phyloP scores from a whole-genome alignment of 2,329 filamentous ascomycete genomes.

The Cladophialophora bantiana region DNA sequence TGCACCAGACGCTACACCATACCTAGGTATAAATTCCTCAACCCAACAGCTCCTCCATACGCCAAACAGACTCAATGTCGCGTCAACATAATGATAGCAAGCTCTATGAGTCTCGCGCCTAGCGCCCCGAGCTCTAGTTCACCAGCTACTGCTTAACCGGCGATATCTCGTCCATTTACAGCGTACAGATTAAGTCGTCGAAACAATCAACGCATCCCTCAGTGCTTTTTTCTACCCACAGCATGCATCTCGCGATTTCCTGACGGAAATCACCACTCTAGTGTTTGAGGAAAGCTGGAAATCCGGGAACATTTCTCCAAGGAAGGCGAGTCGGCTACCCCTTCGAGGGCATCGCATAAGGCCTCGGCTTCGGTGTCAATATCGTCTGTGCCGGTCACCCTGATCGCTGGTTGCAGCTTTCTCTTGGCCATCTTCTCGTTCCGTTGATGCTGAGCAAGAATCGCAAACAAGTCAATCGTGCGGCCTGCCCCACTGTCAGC shows the following conservation, averaged over 20 bases:
- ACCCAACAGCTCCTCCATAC: neutral
- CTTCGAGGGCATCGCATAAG: constrained; percentile 33
- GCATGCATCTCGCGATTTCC: neutral
- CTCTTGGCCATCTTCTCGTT: constrained; percentile 33
- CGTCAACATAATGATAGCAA: neutral
- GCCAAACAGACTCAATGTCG: neutral
- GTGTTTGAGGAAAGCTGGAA: constrained; percentile 26
- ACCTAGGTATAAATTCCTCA: neutral
- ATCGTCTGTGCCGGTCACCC: constrained; percentile 30
- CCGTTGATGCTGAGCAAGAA: constrained; percentile 35
- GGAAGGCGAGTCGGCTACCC: constrained; percentile 13
- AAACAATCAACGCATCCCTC: neutral
- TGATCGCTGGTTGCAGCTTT: constrained; percentile 33
- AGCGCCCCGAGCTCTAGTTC: neutral
- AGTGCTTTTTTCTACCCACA: constrained; percentile 1
- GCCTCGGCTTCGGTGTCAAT: constrained; percentile 35
- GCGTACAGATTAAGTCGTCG: neutral
- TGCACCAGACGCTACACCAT: neutral
- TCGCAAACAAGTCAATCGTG: constrained; percentile 36
- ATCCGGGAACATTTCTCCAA: constrained; percentile 29
- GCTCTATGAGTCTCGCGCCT: neutral
- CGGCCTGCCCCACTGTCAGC: constrained; percentile 24
- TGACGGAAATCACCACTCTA: constrained; percentile 31
- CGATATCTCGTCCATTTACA: neutral
- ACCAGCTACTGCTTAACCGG: neutral